These are phyloP conservation scores for Physcia stellaris DNA, from an alignment of 495 filamentous ascomycete species.

Conservation along the genomic window DNA sequence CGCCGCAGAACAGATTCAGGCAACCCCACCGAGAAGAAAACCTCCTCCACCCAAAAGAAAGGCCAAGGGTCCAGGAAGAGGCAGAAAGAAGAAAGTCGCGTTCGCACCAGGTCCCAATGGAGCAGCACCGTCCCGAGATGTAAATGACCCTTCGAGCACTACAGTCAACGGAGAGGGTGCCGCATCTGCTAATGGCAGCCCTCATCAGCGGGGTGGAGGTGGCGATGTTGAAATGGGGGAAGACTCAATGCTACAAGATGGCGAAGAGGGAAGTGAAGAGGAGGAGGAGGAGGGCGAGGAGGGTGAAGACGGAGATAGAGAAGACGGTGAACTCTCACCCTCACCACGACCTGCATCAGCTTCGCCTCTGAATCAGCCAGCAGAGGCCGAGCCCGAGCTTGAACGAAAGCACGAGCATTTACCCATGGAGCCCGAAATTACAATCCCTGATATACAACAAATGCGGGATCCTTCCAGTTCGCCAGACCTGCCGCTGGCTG, in stretches of 20 bases:
- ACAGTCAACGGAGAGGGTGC: constrained; percentile 9
- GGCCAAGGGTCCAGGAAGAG: constrained; percentile 51
- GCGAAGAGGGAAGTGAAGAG: constrained; percentile 40
- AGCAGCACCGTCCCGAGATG: not conserved
- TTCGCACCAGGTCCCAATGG: constrained; percentile 26
- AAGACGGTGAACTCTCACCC: constrained; percentile 17
- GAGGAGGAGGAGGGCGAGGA: constrained; percentile 46
- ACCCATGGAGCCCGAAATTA: constrained; percentile 10
- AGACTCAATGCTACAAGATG: constrained; percentile 27
- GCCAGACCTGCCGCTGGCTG: constrained; percentile 10
- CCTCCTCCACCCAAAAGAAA: constrained; percentile 69
- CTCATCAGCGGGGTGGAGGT: constrained; percentile 22
- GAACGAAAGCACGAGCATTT: not conserved
- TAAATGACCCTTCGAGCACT: not conserved
- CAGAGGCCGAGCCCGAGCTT: not conserved
- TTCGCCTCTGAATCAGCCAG: not conserved
- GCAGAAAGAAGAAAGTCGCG: constrained; percentile 53
- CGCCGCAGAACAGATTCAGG: constrained; percentile 33
- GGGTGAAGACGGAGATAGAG: constrained; percentile 27
- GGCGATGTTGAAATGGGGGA: constrained; percentile 29
- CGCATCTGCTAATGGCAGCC: constrained; percentile 18
- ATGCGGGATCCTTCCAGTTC: constrained; percentile 12
- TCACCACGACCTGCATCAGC: constrained; percentile 3
- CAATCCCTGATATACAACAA: constrained; percentile 9
- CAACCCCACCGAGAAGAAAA: constrained; percentile 38